Evolutionary conservation across 208 protist species (phyloP).

Genomic region (Trypanosoma caninum): DNA sequence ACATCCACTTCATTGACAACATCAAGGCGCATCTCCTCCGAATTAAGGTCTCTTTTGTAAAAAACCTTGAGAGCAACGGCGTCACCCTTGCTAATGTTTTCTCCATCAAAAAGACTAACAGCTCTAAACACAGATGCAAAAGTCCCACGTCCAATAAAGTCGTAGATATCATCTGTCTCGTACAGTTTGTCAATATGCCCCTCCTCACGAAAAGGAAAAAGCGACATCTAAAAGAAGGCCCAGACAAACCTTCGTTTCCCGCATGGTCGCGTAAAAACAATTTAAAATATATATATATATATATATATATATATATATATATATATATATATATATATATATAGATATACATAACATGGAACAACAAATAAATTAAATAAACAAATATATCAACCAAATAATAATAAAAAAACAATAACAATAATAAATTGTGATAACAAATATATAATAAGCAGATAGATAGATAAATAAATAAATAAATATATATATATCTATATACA

Average conservation of each 20-base stretch:
- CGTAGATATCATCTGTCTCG: constrained; percentile 73
- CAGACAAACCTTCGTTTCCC: constrained; percentile 8
- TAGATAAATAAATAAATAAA: too few species aligned
- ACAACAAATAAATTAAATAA: neutral
- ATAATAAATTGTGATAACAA: too few species aligned
- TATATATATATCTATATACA: too few species aligned
- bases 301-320: constrained; percentile 5
- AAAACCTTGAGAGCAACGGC: constrained; percentile 83
- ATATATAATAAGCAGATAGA: too few species aligned
- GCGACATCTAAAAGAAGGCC: constrained; percentile 24
- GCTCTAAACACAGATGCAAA: constrained; percentile 82
- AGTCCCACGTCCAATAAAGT: constrained; percentile 79
- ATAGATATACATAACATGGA: neutral
- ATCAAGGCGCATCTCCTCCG: constrained; percentile 62
- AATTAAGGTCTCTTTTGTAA: constrained; percentile 57
- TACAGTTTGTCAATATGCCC: constrained; percentile 61
- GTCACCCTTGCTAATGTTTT: constrained; percentile 33
- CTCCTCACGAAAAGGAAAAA: constrained; percentile 59
- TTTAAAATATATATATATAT: neutral
- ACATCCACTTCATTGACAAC: constrained; percentile 84
- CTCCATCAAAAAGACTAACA: constrained; percentile 36
- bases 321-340: constrained; percentile 3
- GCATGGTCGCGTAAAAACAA: neutral
- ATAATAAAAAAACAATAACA: too few species aligned
- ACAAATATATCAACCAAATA: neutral